phyloP scores from a whole-genome alignment of 108 stramenopile species.

The Skeletonema potamos region DNA sequence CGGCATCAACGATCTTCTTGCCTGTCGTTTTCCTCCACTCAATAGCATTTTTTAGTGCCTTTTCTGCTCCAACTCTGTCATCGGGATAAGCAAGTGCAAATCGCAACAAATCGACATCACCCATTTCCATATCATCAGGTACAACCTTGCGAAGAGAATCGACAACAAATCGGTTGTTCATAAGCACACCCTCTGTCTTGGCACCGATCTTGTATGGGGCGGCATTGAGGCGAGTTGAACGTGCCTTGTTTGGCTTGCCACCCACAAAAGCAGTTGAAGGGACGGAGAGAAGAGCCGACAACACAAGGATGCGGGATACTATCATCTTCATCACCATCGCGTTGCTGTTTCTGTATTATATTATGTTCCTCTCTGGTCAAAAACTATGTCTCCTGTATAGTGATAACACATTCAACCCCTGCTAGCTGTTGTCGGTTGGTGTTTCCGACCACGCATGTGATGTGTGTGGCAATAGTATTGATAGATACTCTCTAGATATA shows the following conservation, averaged over 20 bases:
- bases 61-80: constrained; percentile 20
- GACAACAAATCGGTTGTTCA: constrained; percentile 44
- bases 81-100: constrained; percentile 46
- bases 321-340: background rate
- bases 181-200: constrained; percentile 42
- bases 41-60: constrained; percentile 31
- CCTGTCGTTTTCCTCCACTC: constrained; percentile 35
- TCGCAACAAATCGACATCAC: constrained; percentile 34
- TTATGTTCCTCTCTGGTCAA: no score
- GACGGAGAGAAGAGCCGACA: constrained; percentile 16
- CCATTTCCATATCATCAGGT: constrained; percentile 30
- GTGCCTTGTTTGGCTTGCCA: background rate
- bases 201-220: constrained; percentile 43
- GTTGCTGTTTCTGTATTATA: no score
- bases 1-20: constrained; percentile 36
- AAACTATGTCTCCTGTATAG: no score
- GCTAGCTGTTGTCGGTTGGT: no score
- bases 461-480: no score
- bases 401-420: no score
- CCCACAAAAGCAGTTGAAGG: constrained; percentile 6
- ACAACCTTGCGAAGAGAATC: constrained; percentile 25
- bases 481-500: no score
- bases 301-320: background rate
- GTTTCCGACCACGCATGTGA: no score
- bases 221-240: constrained; percentile 16